Base-by-base conservation (phyloP, 2,329 filamentous ascomycete genomes). In the Moelleriella libera region DNA sequence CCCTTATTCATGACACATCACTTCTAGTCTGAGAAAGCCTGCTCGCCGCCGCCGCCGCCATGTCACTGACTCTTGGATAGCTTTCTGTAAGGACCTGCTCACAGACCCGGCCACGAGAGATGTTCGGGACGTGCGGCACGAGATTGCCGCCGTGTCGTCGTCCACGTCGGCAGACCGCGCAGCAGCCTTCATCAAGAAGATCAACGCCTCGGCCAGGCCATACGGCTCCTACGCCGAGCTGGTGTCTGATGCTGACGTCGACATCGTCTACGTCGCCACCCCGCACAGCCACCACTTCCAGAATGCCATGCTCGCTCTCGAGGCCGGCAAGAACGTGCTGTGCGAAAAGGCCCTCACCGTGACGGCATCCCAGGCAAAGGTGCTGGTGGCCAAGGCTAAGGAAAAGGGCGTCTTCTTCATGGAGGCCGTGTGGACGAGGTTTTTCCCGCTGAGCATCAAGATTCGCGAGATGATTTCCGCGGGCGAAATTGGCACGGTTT, bases 251-350 rank as follows among this genome's bases (percentile, higher is more conserved):
- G 69, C 82, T 6, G 76, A 86, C 57, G 76, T 94, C 54, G 85
- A 94, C 63, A 85, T 94, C 56, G 68, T 95, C 66, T 95, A 94
- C 64, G 78, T 95, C 48, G 88, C 87, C 29, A 94, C 88, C 4
- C 88, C 88, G 12, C 88, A 94, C 68, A 89, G 85, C 57, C 88
- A 94, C 64, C 88, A 95, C 69, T 94, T 89, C 69, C 87, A 94
- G 63, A 90, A 95, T 66, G 77, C 80, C 53, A 86, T 88, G 78
- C 75, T 94, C n/a, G 84, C 82, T 42, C 72, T 95, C 40, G 76
- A 86, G 54, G 85, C 84, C 6, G 85, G 86, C 58, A 95, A 94
- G 72, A 76, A 90, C 57, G 87, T 95, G 31, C 76, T 95, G 34
- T 94, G 88, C 64, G 88, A 95, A 66, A 95, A 95, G 72, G 79